These are phyloP conservation scores for Fusarium transvaalense DNA, from an alignment of 2,329 filamentous ascomycete species.

Conservation along the genomic window DNA sequence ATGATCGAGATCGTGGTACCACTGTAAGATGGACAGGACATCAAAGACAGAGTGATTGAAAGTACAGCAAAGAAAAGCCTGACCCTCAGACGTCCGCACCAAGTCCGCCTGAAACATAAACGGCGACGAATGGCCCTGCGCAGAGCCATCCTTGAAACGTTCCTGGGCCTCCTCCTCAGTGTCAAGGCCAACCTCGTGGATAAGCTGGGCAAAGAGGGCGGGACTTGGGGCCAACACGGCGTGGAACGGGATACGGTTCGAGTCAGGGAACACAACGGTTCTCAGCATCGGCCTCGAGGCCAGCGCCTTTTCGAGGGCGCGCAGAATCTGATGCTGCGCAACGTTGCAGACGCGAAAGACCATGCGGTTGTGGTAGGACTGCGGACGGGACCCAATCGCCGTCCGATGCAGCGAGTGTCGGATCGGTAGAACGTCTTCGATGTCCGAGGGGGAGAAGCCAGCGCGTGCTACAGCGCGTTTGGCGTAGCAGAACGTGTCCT, in stretches of 20 bases:
- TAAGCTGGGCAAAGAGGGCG: slow-evolving; percentile 46
- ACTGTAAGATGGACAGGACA: slow-evolving; percentile 51
- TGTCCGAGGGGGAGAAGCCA: slow-evolving; percentile 37
- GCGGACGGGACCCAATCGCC: slow-evolving; percentile 50
- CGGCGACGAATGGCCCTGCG: slow-evolving; percentile 32
- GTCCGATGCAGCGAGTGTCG: slow-evolving; percentile 49
- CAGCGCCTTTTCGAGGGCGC: slow-evolving; percentile 48
- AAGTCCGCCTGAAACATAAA: slow-evolving; percentile 52
- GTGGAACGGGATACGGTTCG: slow-evolving; percentile 45
- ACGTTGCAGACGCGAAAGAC: slow-evolving; percentile 48
- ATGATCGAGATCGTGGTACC: slow-evolving; percentile 52
- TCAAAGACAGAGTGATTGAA: slow-evolving; percentile 55
- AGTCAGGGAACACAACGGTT: slow-evolving; percentile 44
- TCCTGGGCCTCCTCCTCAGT: slow-evolving; percentile 41
- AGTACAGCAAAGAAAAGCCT: slow-evolving; percentile 46
- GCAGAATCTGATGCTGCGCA: slow-evolving; percentile 42
- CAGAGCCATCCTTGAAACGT: slow-evolving; percentile 39
- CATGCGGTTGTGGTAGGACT: slow-evolving; percentile 53
- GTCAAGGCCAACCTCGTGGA: slow-evolving; percentile 42
- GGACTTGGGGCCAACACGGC: slow-evolving; percentile 42
- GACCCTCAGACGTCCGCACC: slow-evolving; percentile 36
- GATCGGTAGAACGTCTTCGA: slow-evolving; percentile 51
- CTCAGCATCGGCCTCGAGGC: slow-evolving; percentile 49
- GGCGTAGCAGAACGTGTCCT: slow-evolving; percentile 19
- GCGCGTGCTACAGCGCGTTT: slow-evolving; percentile 20